Percentiles rank a stretch among this genome's conserved stretches.
phyloP scores from a whole-genome alignment of 306 rosid genomes.

The Corylus heterophylla region DNA sequence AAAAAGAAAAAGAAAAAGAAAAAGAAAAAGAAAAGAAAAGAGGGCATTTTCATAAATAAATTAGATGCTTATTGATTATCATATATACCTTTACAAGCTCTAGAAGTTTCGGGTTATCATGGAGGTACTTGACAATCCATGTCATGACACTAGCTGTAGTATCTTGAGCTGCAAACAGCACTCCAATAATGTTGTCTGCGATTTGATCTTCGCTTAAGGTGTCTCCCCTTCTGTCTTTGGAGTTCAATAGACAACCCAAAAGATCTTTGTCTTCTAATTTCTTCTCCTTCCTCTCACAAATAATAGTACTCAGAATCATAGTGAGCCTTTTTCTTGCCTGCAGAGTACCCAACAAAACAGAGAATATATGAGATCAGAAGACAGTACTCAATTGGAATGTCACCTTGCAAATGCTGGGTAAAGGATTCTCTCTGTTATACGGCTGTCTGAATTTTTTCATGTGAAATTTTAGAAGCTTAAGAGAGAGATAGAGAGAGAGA shows the following conservation, averaged over 20 bases:
- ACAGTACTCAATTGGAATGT: background rate
- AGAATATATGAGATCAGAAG: background rate
- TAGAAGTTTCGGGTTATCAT: conserved; percentile 72
- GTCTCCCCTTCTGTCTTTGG: conserved; percentile 55
- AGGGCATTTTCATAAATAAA: background rate
- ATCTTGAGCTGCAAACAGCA: conserved; percentile 92
- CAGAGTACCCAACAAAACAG: background rate
- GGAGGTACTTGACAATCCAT: conserved; percentile 83
- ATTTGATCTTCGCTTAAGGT: conserved; percentile 65
- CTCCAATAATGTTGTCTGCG: conserved; percentile 86
- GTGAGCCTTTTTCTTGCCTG: conserved; percentile 76
- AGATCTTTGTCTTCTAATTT: conserved; percentile 55
- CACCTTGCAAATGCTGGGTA: background rate
- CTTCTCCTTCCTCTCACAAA: conserved; percentile 67
- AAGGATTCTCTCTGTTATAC: no score
- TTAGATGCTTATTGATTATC: background rate
- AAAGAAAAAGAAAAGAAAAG: background rate
- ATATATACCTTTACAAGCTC: conserved; percentile 68
- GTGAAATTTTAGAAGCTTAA: no score
- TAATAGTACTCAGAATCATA: conserved; percentile 56
- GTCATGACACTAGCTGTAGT: conserved; percentile 93
- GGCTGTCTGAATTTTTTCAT: no score
- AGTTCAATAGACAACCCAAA: conserved; percentile 58
- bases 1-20: no score
- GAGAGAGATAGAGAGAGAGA: no score